phyloP scores from a whole-genome alignment of 2,329 filamentous ascomycete genomes.

The Fusarium sterilihyphosum region DNA sequence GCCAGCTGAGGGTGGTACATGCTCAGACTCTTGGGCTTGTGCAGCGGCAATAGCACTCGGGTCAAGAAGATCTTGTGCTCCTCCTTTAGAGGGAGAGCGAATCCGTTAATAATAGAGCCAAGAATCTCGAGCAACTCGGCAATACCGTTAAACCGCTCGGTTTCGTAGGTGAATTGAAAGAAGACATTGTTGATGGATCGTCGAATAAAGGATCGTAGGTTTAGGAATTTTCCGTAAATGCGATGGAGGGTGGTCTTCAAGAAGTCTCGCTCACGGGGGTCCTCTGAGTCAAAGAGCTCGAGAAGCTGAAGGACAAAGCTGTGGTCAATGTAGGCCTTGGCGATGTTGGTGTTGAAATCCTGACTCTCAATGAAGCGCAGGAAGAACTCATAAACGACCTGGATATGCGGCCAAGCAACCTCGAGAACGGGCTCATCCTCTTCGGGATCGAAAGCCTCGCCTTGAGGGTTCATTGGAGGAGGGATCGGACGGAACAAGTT shows the following conservation, averaged over 20 bases:
- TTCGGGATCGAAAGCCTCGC: slow-evolving; percentile 97
- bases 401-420: slow-evolving; percentile 98
- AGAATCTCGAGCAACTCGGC: slow-evolving; percentile 96
- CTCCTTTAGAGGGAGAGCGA: slow-evolving; percentile 94
- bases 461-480: slow-evolving; percentile 96
- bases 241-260: slow-evolving; percentile 97
- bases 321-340: slow-evolving; percentile 98
- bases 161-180: slow-evolving; percentile 99
- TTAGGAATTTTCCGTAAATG: slow-evolving; percentile 99
- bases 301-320: slow-evolving; percentile 95
- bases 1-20: slow-evolving; percentile 99
- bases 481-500: slow-evolving; percentile 98
- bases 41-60: slow-evolving; percentile 87
- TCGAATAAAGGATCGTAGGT: slow-evolving; percentile 95
- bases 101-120: slow-evolving; percentile 98
- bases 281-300: slow-evolving; percentile 98
- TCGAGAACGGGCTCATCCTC: slow-evolving; percentile 98
- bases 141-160: slow-evolving; percentile 97
- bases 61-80: slow-evolving; percentile 99
- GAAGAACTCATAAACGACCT: slow-evolving; percentile 99
- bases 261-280: slow-evolving; percentile 95
- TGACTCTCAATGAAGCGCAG: slow-evolving; percentile 98
- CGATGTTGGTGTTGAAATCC: slow-evolving; percentile 99
- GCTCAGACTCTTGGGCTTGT: slow-evolving; percentile 99
- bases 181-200: slow-evolving; percentile 99